Evolutionary conservation across 2,329 filamentous ascomycete genomes (phyloP), one percentile per base, ranked within the genome.

Genomic region (Macroventuria anomochaeta): DNA sequence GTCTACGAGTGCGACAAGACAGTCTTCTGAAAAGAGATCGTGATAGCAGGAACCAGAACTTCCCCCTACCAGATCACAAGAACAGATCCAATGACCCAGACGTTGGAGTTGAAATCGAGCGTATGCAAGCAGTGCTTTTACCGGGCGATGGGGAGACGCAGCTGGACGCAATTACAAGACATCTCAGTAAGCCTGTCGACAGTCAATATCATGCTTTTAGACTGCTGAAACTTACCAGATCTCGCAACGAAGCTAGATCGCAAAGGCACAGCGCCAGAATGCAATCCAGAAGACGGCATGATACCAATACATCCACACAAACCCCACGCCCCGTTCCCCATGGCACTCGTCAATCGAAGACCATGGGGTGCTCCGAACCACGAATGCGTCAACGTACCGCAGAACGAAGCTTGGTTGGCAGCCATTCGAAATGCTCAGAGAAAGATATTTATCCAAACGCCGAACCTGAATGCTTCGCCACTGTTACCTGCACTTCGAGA

Each of bases 361-460:
- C 88, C 89, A 0, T 88, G 86, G 67, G 88, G 88, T 1, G 77
- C 81, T 0, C 81, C 85, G 1, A 88, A 84, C 61, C 84, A 88
- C 50, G 76, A 79, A 15, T 85, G 81, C 15, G 76, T 86, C 2
- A 77, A 82, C 41, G 87, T 85, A 2, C 90, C 90, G 0, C 90
- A 93, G 63, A 92, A 93, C 63, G 87, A 86, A 42, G 87, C 86
- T 0, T 93, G 87, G 83, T 75, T 92, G 0, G 88, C 88, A 0
- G 82, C 87, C 1, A 79, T 93, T 7, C 80, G 85, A 1, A 83
- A 91, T 61, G 88, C 89, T 0, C 72, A 79, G 47, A 75, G 76
- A 11, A 80, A 76, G 23, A 81, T 93, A n/a, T 91, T 93, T 64
- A 91, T 93, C 53, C 88, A 93, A 70, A 87, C 88, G 0, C 90